Evolutionary conservation across 2,329 filamentous ascomycete species (phyloP), one percentile per base, ranked within the genome.

Genomic region (Ophiostoma australiae): DNA sequence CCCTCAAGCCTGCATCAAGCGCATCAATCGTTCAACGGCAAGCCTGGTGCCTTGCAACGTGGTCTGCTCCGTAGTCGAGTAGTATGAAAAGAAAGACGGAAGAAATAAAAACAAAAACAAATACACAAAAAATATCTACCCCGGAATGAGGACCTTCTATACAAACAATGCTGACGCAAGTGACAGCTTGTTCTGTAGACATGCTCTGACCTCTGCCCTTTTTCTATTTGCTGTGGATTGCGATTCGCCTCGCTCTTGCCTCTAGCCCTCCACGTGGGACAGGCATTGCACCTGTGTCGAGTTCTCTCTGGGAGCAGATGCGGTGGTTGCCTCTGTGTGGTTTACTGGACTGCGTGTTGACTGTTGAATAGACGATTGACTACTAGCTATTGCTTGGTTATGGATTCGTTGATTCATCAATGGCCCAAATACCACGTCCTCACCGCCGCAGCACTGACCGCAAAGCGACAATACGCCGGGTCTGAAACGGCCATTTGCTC

Each of bases 181-280:
- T 48, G 17, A 17, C 2, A 48, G 17, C 44, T 48, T 20, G 2
- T 13, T 15, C 13, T 44, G 13, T 11, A 44, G 13, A 20, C 44
- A 20, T 2, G 7, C 44, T 20, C 5, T 48, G 13, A 10, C 10
- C 37, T 20, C 13, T 44, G 3, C 44, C 10, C 8, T 58, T 58
- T 58, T 27, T 23, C 52, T 58, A 27, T 31, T 27, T 58, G 17
- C 15, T 58, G 52, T 27, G 52, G 52, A 27, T 48, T 58, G 52
- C 27, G 52, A 58, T 13, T 58, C 52, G 52, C 11, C 52, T 48
- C 44, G 44, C 20, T 48, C 27, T 48, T 20, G 17, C 17, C 44
- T 27, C 52, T 27, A n/a, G 52, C 52, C 52, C 31, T 58, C 52
- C 52, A 58, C 52, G 52, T 58, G 52, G 52, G 52, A 58, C 52